Conservation (phyloP, 495 filamentous ascomycete genomes). For the Aspergillus steynii region DNA sequence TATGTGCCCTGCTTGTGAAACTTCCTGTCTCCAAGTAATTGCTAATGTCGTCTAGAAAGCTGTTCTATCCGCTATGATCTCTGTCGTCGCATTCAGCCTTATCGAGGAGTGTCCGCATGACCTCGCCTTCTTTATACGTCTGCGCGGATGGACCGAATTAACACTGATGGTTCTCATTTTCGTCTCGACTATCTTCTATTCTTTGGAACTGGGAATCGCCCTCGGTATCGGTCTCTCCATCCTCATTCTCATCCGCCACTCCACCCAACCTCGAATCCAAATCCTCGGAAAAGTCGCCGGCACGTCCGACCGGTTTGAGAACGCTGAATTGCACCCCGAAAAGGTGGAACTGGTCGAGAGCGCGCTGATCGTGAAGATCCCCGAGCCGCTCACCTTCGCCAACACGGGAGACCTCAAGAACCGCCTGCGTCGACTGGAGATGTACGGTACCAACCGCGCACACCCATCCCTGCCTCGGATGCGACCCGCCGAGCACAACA, state of each 20-base stretch:
- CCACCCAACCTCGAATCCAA: conserved; percentile 90
- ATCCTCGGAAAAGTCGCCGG: conserved; percentile 90
- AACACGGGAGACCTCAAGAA: conserved; percentile 93
- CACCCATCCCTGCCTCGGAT: conserved; percentile 86
- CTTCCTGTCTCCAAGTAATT: background rate
- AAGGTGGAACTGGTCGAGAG: conserved; percentile 86
- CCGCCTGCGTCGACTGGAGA: conserved; percentile 76
- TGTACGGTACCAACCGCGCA: conserved; percentile 78
- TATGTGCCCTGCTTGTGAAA: conserved; percentile 43
- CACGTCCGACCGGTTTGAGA: conserved; percentile 74
- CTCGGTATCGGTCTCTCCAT: conserved; percentile 86
- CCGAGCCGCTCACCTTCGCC: conserved; percentile 93
- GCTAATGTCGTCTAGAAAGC: conserved; percentile 66
- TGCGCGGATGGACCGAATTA: conserved; percentile 83
- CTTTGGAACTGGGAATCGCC: conserved; percentile 80
- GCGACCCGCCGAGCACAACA: conserved; percentile 69
- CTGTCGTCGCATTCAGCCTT: conserved; percentile 89
- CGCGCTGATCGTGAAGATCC: conserved; percentile 94
- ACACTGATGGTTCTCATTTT: conserved; percentile 88
- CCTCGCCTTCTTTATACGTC: conserved; percentile 81
- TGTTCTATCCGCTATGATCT: conserved; percentile 90
- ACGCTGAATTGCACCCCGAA: conserved; percentile 77
- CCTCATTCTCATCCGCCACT: conserved; percentile 84
- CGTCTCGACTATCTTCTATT: conserved; percentile 89
- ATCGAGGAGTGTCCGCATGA: conserved; percentile 96